Evolutionary conservation across 108 stramenopile genomes (phyloP), one percentile per base, ranked within the genome.

Genomic region (Fragilariopsis cylindrus): DNA sequence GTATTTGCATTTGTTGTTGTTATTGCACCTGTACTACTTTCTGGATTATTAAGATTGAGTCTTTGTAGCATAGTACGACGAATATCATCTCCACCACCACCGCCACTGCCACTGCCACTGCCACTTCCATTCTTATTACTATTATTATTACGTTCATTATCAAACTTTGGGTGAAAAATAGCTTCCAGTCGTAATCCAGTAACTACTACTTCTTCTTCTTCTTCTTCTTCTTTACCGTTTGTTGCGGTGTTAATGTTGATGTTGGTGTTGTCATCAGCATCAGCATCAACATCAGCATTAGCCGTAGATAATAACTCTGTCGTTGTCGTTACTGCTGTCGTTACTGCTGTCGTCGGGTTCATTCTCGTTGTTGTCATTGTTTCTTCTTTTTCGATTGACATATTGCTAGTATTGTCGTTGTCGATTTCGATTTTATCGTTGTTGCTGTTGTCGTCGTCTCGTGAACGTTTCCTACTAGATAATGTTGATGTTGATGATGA

Each of bases 121-220:
- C 9, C 8, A 8, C 8, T 65, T 65, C 63, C 13, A 50, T 8
- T 68, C 71, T 73, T 62, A 73, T 81, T 50, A 64, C 53, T 71
- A 0, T 40, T 60, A 9, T n/a, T 60, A 18, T 11, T n/a, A 5
- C 62, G 62, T 80, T 95, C 94, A 71, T 95, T 95, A 62, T 92
- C 94, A 74, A 95, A 95, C 70, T 95, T 95, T 11, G 94, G 94
- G 81, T 91, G 89, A 72, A 95, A 95, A 30, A 95, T 90, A 8
- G 89, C 94, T 71, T 95, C 94, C 1, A 92, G 76, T 15, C 81
- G 78, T n/a, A 92, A 67, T 21, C 63, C 47, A 3, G 39, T 21
- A 39, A 78, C 62, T 5, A 43, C 62, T n/a, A 63, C 6, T 4
- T 5, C 13, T 11, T 60, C 60, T n/a, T n/a, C n/a, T 6, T 21